Base-by-base conservation (phyloP, 306 rosid species). In the Medicago ruthenica region DNA sequence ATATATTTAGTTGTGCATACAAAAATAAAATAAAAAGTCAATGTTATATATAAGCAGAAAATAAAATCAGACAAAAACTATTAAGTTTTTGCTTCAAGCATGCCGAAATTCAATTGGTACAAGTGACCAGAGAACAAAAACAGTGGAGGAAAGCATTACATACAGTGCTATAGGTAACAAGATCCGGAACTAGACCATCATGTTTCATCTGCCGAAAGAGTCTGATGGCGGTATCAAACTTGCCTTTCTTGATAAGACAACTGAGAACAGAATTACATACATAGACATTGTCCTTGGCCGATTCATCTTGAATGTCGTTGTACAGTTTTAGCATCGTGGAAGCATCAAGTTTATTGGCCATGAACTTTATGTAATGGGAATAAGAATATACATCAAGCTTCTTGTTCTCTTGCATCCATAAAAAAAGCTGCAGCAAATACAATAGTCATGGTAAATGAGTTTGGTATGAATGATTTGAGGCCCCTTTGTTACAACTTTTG, bases 161-260 rank as follows among this genome's bases (percentile, higher is more conserved):
- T 89, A 94, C 98, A 75, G 88, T 88, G 83, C 92, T 94, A 80
- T 92, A 92, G n/a, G 98, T 92, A 65, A 94, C 86, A 76, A 65
- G 80, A 89, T 92, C 96, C 7, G 96, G 95, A 47, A 70, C 83
- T 37, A 90, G 80, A 72, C 95, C 96, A 67, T 92, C 88, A 50
- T 77, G 79, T 85, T 89, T 88, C 98, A 94, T 94, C 86, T 87
- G 86, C 55, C 76, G 73, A 85, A 90, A 89, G 83, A 94, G 78
- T 75, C 80, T 88, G 2, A 90, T 51, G 78, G 95, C 77, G 27
- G 83, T 67, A 53, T 87, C 89, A 65, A 87, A 85, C 80, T 88
- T 92, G 40, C 89, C 89, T 78, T 83, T 90, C 84, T 84, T 85
- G 74, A 83, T 78, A 75, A 94, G 74, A 85, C 84, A 90, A n/a